A percentile compares a stretch with the other conserved stretches of the same genome.
These are phyloP conservation scores for Raphanus hybrid DNA, from an alignment of 441 rosid species.

Conservation along the genomic window DNA sequence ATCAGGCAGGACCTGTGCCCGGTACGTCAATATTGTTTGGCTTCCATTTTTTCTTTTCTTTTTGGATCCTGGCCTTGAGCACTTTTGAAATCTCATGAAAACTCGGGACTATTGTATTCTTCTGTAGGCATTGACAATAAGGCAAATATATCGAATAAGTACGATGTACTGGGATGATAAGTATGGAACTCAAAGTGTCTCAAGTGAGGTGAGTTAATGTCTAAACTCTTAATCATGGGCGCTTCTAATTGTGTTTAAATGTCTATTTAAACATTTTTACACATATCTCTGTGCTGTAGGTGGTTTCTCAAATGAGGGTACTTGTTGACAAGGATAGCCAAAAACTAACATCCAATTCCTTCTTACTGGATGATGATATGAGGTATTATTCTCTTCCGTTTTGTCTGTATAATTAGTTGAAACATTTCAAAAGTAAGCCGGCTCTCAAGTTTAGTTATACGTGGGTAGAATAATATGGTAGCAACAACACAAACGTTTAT, in stretches of 20 bases:
- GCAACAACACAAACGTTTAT: not conserved
- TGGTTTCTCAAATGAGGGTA: slow-evolving; percentile 60
- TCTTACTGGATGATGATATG: slow-evolving; percentile 93
- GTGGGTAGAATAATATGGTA: not conserved
- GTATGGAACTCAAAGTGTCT: slow-evolving; percentile 97
- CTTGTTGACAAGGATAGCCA: slow-evolving; percentile 83
- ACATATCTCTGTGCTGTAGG: too few species aligned
- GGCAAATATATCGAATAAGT: slow-evolving; percentile 98
- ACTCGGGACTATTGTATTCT: slow-evolving; percentile 3
- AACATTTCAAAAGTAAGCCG: not conserved
- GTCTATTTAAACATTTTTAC: too few species aligned
- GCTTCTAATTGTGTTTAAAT: not conserved
- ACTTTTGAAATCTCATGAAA: slow-evolving; percentile 7
- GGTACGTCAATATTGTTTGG: slow-evolving; percentile 48
- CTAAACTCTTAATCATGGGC: slow-evolving; percentile 4
- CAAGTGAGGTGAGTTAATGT: slow-evolving; percentile 74
- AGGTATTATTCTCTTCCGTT: slow-evolving; percentile 55
- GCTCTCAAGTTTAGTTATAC: slow-evolving; percentile 8
- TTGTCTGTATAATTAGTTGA: not conserved
- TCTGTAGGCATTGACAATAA: slow-evolving; percentile 80
- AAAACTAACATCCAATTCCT: slow-evolving; percentile 84
- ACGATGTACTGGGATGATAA: slow-evolving; percentile 99
- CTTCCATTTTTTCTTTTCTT: slow-evolving; percentile 20
- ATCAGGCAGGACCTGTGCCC: slow-evolving; percentile 95
- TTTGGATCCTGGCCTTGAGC: slow-evolving; percentile 20